These are phyloP conservation scores for Lentinula novae-zelandiae DNA, from an alignment of 1,284 basidiomycete species.

Conservation along the genomic window DNA sequence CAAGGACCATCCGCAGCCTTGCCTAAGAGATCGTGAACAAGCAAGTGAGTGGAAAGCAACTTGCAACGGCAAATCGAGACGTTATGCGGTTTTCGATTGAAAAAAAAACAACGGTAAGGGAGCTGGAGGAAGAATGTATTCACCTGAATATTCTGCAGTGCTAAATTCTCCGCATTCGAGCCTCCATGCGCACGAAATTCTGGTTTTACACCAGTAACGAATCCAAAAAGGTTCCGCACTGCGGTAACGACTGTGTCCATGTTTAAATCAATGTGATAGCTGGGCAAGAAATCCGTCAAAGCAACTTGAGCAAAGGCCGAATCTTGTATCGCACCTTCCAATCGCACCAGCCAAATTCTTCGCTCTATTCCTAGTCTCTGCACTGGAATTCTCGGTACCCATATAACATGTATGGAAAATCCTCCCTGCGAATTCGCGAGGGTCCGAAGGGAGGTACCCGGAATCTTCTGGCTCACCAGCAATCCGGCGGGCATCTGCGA, in stretches of 20 bases:
- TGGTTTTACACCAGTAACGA: conserved; percentile 82
- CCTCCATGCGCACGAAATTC: conserved; percentile 91
- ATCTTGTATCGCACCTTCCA: conserved; percentile 58
- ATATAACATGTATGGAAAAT: conserved; percentile 99
- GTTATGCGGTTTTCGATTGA: no score
- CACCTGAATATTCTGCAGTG: conserved; percentile 96
- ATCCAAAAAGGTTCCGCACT: conserved; percentile 78
- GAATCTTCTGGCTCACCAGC: conserved; percentile 80
- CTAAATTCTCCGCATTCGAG: conserved; percentile 85
- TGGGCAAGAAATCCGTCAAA: conserved; percentile 24
- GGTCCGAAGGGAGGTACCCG: conserved; percentile 79
- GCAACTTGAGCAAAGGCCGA: no score
- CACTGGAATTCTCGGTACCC: conserved; percentile 95
- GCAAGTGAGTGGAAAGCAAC: background rate
- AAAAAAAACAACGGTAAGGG: no score
- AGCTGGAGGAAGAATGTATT: background rate
- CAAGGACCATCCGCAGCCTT: conserved; percentile 91
- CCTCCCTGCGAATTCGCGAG: conserved; percentile 80
- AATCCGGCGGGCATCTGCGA: conserved; percentile 88
- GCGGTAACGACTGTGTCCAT: conserved; percentile 93
- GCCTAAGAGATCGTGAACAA: conserved; percentile 45
- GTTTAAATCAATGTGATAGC: conserved; percentile 93
- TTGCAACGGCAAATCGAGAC: background rate
- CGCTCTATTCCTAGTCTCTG: conserved; percentile 84
- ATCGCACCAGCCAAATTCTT: conserved; percentile 86